Evolutionary conservation across 371 early-diverging fungal species (phyloP), one percentile per base, ranked within the genome.

Genomic region (Mycotypha africana): DNA sequence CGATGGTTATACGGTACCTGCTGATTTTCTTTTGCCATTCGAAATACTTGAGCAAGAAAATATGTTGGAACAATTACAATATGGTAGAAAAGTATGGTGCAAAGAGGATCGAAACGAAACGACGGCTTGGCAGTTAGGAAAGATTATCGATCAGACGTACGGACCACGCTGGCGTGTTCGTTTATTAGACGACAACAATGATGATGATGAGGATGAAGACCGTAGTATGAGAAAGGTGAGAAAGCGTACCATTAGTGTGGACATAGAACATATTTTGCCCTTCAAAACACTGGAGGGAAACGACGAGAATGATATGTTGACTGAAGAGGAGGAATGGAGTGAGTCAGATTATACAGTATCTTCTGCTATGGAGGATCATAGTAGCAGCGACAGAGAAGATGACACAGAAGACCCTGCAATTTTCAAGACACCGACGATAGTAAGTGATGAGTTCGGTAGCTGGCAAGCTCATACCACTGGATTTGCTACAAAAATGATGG

Each of bases 381-480:
- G 47, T 39, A 23, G 25, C 44, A 11, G 46, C 10, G 2, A 40
- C 3, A 37, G 42, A 49, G 37, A 47, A 14, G 34, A 38, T 28
- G 40, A 20, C 6, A 39, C 32, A 44, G 20, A 22, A 40, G 21
- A 2, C 39, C 40, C 8, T 11, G 21, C 16, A 7, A 38, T 20
- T 12, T 8, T 28, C n/a, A n/a, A n/a, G n/a, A n/a, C n/a, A n/a
- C 11, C 28, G 34, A n/a, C 9, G 4, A 5, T 4, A 9, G 34
- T n/a, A 9, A 22, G 28, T n/a, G 34, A 47, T 12, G 24, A 25
- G 14, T 59, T 49, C 42, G 54, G 57, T 2, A n/a, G 38, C 6
- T 65, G 65, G 65, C 49, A 58, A 47, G 34, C 37, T 5, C 59
- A 65, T 47, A 53, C 66, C 1, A 65, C 54, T n/a, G 66, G 61